Percentiles rank a stretch among this genome's conserved stretches.
Evolutionary conservation across 106 monocot species (phyloP).

Genomic region (Allium sativum): DNA sequence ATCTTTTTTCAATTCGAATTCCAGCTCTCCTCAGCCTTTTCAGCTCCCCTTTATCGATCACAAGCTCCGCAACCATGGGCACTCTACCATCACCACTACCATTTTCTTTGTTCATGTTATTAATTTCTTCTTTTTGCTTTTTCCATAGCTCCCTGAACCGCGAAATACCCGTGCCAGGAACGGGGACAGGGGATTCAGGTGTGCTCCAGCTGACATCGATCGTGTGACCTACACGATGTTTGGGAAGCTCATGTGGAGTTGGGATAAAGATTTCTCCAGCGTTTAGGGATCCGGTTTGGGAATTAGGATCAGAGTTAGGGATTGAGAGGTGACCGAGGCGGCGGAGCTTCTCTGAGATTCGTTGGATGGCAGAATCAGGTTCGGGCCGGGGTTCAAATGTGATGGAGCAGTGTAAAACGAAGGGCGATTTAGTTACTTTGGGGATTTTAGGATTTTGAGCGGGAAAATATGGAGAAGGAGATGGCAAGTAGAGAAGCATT

Average conservation of each 20-base stretch:
- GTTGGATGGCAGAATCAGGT: constrained; percentile 33
- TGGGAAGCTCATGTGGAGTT: constrained; percentile 48
- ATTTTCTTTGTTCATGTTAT: neutral
- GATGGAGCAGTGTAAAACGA: neutral
- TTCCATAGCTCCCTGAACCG: constrained; percentile 27
- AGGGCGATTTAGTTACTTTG: neutral
- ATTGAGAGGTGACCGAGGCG: constrained; percentile 54
- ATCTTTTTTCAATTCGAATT: constrained; percentile 36
- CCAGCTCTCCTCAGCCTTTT: constrained; percentile 49
- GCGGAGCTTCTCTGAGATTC: constrained; percentile 96
- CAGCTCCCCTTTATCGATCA: constrained; percentile 39
- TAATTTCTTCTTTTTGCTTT: constrained; percentile 30
- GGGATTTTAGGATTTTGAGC: constrained; percentile 4
- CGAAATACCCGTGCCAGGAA: constrained; percentile 45
- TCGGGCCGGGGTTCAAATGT: constrained; percentile 13
- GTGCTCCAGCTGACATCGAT: constrained; percentile 83
- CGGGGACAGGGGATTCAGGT: constrained; percentile 57
- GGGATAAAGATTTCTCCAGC: constrained; percentile 91
- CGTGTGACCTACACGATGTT: constrained; percentile 63
- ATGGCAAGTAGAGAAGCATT: constrained; percentile 2
- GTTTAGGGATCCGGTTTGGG: constrained; percentile 12
- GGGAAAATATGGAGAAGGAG: constrained; percentile 1
- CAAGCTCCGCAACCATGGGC: constrained; percentile 62
- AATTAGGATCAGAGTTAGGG: neutral
- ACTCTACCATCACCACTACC: constrained; percentile 8